A percentile compares a stretch with the other conserved stretches of the same genome.
phyloP scores from a whole-genome alignment of 257 asterid species.

The Lantana camara region DNA sequence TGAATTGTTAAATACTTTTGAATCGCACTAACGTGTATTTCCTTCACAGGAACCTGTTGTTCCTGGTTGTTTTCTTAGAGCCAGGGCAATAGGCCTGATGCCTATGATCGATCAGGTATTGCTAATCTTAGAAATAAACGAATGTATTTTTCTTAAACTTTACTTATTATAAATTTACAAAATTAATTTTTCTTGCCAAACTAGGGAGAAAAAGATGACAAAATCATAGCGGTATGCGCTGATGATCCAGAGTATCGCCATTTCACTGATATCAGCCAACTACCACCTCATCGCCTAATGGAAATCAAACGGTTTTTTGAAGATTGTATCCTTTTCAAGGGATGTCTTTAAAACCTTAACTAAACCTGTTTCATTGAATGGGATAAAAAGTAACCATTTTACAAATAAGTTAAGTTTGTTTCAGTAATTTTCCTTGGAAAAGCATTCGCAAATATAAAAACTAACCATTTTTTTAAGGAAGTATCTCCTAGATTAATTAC shows the following conservation, averaged over 20 bases:
- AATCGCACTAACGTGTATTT: neutral
- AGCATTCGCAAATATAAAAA: no score
- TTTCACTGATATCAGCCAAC: constrained; percentile 53
- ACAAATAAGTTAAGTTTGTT: no score
- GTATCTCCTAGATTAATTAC: no score
- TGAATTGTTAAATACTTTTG: neutral
- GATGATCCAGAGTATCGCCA: constrained; percentile 74
- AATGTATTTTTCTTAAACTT: neutral
- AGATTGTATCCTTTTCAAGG: constrained; percentile 70
- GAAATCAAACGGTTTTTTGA: constrained; percentile 68
- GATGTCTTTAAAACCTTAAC: no score
- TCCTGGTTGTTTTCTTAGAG: constrained; percentile 69
- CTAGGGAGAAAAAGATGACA: constrained; percentile 70
- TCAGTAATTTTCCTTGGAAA: no score
- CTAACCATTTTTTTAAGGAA: no score
- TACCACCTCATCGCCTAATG: constrained; percentile 62
- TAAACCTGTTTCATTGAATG: no score
- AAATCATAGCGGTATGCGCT: constrained; percentile 69
- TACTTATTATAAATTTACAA: neutral
- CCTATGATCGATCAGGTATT: constrained; percentile 71
- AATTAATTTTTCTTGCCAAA: neutral
- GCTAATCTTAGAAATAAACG: neutral
- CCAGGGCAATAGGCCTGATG: constrained; percentile 68
- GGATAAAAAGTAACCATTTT: no score
- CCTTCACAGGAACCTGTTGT: constrained; percentile 53